Evolutionary conservation across 345 rosid species (phyloP).

Genomic region (Eucalyptus curtisii): DNA sequence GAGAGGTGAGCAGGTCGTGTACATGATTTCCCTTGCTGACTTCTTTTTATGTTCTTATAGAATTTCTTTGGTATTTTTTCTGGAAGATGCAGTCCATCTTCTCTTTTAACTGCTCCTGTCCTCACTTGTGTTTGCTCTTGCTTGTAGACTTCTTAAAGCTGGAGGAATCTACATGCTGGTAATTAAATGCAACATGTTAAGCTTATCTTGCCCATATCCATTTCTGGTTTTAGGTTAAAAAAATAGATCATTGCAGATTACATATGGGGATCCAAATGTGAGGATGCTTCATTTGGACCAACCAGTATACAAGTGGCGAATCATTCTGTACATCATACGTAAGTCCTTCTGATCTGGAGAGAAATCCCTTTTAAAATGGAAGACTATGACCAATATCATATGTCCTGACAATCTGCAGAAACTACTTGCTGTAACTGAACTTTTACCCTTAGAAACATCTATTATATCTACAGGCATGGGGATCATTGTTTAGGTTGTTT

Average conservation of each 20-base stretch:
- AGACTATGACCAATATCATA: background rate
- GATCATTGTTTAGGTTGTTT: background rate
- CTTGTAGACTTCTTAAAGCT: constrained; percentile 74
- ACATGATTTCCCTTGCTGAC: background rate
- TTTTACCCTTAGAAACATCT: background rate
- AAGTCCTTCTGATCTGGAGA: constrained; percentile 13
- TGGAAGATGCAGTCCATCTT: background rate
- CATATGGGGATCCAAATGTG: constrained; percentile 88
- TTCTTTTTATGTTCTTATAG: background rate
- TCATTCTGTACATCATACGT: constrained; percentile 68
- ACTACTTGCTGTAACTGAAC: background rate
- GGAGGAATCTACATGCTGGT: constrained; percentile 92
- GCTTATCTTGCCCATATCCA: background rate
- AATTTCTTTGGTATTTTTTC: background rate
- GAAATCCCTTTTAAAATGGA: background rate
- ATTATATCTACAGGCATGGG: background rate
- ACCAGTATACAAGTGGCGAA: constrained; percentile 58
- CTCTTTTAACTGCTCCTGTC: background rate
- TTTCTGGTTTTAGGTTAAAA: too few relatives aligned
- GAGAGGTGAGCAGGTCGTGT: constrained; percentile 91
- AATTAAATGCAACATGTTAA: constrained; percentile 11
- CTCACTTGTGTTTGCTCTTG: background rate
- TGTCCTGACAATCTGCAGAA: background rate
- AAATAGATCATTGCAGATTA: constrained; percentile 39
- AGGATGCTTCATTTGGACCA: constrained; percentile 80